Base-by-base conservation (phyloP, 768 basidiomycete species). In the Boletus rubropictus region DNA sequence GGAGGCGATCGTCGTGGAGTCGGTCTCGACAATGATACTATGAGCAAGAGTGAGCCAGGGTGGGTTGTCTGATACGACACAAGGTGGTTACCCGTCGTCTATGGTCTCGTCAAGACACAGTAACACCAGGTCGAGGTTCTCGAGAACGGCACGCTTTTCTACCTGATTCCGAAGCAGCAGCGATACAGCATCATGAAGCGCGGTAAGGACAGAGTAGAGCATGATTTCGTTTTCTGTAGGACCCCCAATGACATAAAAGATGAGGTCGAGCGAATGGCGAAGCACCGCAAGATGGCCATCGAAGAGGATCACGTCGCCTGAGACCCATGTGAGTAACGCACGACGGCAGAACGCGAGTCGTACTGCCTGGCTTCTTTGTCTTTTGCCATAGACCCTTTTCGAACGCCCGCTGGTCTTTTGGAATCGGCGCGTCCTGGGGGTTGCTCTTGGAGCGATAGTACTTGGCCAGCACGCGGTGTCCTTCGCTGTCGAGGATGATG, bases 21-120 rank as follows among this genome's bases (percentile, higher is more conserved):
- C 96, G 0, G 95, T 98, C 69, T 98, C 95, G 17, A 98, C 84
- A 54, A 98, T 94, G 62, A 98, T 89, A 15, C 95, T 97, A 63
- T 25, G 15, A 46, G 34, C 39, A 38, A 52, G 34, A 3, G 49
- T 64, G 56, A 55, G 52, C 10, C 2, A 31, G 7, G n/a, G n/a
- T n/a, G n/a, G 6, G 11, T 27, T 38, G 34, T 17, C 3, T 10
- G 33, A 25, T 1, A 21, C 44, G 21, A 43, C 15, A 29, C 37
- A 36, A 32, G 34, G 25, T 1, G 75, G 83, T 57, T 66, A 97
- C 95, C 96, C 96, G 62, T 99, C 93, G 67, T 99, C 96, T 49
- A 98, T 83, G 3, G 92, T 95, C 72, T 99, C 96, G 68, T 98
- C 96, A 42, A 97, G 71, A 58, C 93, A 94, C 20, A 99, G 71